Evolutionary conservation across 495 filamentous ascomycete species (phyloP).

Genomic region (Annulohypoxylon maeteangense): DNA sequence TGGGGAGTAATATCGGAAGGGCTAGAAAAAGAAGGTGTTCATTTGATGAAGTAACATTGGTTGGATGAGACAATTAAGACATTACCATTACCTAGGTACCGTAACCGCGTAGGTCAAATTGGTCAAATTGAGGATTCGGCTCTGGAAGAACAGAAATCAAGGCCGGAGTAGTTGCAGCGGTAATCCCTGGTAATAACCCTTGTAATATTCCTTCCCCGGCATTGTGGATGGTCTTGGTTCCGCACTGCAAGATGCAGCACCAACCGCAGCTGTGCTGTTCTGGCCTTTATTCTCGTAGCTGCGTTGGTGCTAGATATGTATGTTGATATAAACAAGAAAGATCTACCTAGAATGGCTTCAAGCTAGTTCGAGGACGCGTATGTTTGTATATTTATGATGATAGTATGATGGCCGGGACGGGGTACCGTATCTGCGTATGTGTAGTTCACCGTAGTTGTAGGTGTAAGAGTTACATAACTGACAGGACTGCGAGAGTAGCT

Average conservation of each 20-base stretch:
- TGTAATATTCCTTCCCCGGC: conserved; percentile 16
- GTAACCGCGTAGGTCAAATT: background rate
- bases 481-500: too few species aligned
- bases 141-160: conserved; percentile 16
- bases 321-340: conserved; percentile 3
- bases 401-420: conserved; percentile 1
- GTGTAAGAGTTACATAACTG: conserved; percentile 2
- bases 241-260: conserved; percentile 23
- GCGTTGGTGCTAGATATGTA: background rate
- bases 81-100: background rate
- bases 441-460: background rate
- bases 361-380: background rate
- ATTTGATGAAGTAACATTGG: conserved; percentile 19
- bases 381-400: background rate
- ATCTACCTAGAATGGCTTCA: background rate
- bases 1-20: conserved; percentile 28
- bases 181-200: conserved; percentile 33
- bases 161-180: conserved; percentile 38
- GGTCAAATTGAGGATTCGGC: background rate
- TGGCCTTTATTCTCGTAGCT: background rate
- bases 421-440: too few species aligned
- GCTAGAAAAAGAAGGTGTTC: conserved; percentile 32
- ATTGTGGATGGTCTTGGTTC: conserved; percentile 30
- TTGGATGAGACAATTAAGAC: conserved; percentile 27
- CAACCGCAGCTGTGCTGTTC: conserved; percentile 20